These are phyloP conservation scores for Nelumbo lutea DNA, from an alignment of 164 flowering plant genomes.

Conservation along the genomic window DNA sequence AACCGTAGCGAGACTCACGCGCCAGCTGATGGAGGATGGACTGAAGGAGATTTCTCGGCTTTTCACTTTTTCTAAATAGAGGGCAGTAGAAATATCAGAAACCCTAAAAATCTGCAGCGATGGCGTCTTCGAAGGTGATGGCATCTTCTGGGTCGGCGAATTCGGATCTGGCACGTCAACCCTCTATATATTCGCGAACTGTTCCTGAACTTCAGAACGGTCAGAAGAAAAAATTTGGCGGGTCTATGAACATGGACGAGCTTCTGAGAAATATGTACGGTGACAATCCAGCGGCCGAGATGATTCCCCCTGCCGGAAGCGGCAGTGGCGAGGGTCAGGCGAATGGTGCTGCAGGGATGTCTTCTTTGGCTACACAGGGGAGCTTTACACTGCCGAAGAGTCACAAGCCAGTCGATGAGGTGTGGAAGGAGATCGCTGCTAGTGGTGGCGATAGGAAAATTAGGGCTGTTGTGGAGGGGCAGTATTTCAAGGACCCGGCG, in stretches of 20 bases:
- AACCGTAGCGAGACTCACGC: slow-evolving; percentile 4
- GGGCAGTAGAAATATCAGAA: background rate
- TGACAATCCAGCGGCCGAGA: slow-evolving; percentile 26
- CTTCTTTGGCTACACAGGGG: slow-evolving; percentile 12
- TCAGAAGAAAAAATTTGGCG: slow-evolving; percentile 8
- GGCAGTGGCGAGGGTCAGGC: background rate
- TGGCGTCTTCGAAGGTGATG: slow-evolving; percentile 19
- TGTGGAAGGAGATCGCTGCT: slow-evolving; percentile 54
- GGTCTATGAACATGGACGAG: slow-evolving; percentile 46
- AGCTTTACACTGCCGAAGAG: background rate
- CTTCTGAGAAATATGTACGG: slow-evolving; percentile 33
- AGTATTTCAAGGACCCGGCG: slow-evolving; percentile 6
- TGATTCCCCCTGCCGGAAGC: slow-evolving; percentile 7
- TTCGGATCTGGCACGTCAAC: slow-evolving; percentile 43
- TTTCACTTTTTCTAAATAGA: background rate
- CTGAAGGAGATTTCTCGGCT: background rate
- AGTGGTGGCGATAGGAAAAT: slow-evolving; percentile 6
- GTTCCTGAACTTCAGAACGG: slow-evolving; percentile 7
- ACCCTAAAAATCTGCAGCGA: slow-evolving; percentile 7
- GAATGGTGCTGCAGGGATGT: background rate
- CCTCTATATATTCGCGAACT: slow-evolving; percentile 25
- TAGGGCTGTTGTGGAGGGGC: slow-evolving; percentile 20
- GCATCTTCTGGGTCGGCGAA: slow-evolving; percentile 25
- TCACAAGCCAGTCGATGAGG: slow-evolving; percentile 40
- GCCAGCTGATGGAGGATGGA: background rate